phyloP scores from a whole-genome alignment of 306 rosid genomes.

The Canavalia ensiformis region DNA sequence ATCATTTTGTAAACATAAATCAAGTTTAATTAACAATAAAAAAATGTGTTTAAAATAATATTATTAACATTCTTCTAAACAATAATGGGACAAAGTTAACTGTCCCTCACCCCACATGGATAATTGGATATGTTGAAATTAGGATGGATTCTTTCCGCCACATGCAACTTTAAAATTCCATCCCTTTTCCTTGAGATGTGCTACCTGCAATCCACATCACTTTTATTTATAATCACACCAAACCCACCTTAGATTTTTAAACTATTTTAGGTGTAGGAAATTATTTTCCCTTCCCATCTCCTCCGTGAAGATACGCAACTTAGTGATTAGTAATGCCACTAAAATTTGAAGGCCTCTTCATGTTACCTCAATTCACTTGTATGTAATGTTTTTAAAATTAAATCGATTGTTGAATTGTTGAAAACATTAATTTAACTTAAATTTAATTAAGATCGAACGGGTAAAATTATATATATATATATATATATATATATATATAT shows the following conservation, averaged over 20 bases:
- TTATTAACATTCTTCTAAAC: background rate
- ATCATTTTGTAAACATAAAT: too few species aligned
- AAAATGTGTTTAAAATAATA: too few species aligned
- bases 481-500: background rate
- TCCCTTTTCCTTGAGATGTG: background rate
- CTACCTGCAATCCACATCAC: conserved; percentile 17
- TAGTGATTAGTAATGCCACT: background rate
- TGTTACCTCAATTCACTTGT: background rate
- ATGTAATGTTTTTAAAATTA: background rate
- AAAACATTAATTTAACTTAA: background rate
- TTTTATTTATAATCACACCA: conserved; percentile 7
- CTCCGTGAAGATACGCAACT: background rate
- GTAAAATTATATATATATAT: background rate
- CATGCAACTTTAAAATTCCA: conserved; percentile 17
- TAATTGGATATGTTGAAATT: conserved; percentile 8
- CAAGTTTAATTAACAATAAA: too few species aligned
- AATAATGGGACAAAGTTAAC: background rate
- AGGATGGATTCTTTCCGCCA: conserved; percentile 12
- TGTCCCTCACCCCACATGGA: background rate
- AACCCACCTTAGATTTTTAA: conserved; percentile 19
- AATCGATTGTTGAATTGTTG: background rate
- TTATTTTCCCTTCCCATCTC: conserved; percentile 3
- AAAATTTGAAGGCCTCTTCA: too few species aligned
- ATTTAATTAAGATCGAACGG: background rate
- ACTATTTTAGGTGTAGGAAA: background rate